Evolutionary conservation across 2,329 filamentous ascomycete genomes (phyloP), one percentile per base, ranked within the genome.

Genomic region (Ceratocystis diversiconidia): DNA sequence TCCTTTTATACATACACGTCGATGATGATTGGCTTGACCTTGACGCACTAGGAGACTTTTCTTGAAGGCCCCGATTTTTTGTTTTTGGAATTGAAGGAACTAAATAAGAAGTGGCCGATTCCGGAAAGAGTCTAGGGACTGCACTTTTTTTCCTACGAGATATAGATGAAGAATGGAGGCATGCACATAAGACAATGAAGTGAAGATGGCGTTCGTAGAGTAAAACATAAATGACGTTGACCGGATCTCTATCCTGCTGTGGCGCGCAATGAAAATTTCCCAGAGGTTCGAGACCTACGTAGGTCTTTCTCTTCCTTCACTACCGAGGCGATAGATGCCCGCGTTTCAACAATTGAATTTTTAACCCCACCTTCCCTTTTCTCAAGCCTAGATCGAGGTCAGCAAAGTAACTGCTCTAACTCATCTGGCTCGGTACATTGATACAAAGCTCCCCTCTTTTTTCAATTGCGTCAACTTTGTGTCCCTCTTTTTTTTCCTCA

Each of bases 351-450:
- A 66, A 22, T 32, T 46, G 36, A 64, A 41, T 64, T 67, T 67
- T 67, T 48, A 62, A 64, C 65, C 65, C 65, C 65, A 67, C 57
- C 65, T 67, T 67, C 62, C 7, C 41, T 10, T 50, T 46, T 41
- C 36, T 12, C 36, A 41, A 15, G 36, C 10, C 10, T 15, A 12
- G 36, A 41, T 32, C 30, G 12, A 41, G 36, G 17, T 28, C 52
- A 36, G 12, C 19, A 59, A 30, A n/a, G 55, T 25, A 59, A 36
- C 30, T 59, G 32, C 55, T 59, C 55, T 59, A 17, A 59, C 55
- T 41, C 36, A 25, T 28, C 15, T 59, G 52, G n/a, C 28, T 17
- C 25, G 55, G 41, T 55, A 43, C 28, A 17, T 57, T 32, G 62
- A n/a, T 41, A 64, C 30, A 59, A 30, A 52, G 41, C 57, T 22